Conservation (phyloP, 1,139 yeast species). For the Scheffersomyces lignicola region DNA sequence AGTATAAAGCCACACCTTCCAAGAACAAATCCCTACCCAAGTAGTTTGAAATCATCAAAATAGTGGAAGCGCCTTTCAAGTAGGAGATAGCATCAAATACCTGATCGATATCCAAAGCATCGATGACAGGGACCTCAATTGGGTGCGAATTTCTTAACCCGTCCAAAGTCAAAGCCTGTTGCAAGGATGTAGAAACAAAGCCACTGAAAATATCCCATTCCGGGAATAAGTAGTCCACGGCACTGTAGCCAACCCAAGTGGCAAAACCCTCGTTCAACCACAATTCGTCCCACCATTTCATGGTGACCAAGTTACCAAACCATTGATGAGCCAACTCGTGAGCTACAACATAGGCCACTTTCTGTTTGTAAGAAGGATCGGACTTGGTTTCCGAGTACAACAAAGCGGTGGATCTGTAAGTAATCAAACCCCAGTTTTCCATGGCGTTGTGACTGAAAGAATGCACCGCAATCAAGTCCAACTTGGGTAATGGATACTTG, state of each 20-base stretch:
- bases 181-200: constrained; percentile 67
- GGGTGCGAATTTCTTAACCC: constrained; percentile 79
- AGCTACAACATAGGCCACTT: constrained; percentile 84
- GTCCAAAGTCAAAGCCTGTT: constrained; percentile 70
- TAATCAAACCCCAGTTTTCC: constrained; percentile 90
- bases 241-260: constrained; percentile 83
- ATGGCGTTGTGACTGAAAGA: constrained; percentile 79
- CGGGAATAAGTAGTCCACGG: constrained; percentile 74
- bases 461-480: constrained; percentile 76
- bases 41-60: constrained; percentile 70
- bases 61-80: constrained; percentile 76
- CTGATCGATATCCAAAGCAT: constrained; percentile 82
- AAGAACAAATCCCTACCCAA: constrained; percentile 66
- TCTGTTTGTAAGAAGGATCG: constrained; percentile 65
- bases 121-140: constrained; percentile 78
- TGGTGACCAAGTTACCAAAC: constrained; percentile 90
- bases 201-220: constrained; percentile 86
- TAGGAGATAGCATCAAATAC: constrained; percentile 84
- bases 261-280: constrained; percentile 93
- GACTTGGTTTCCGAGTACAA: constrained; percentile 66
- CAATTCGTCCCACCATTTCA: constrained; percentile 95
- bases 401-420: constrained; percentile 77
- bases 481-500: constrained; percentile 71
- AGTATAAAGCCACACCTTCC: constrained; percentile 70
- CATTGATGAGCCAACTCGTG: constrained; percentile 94